phyloP scores from a whole-genome alignment of 1,284 basidiomycete species.

The Malassezia pachydermatis region DNA sequence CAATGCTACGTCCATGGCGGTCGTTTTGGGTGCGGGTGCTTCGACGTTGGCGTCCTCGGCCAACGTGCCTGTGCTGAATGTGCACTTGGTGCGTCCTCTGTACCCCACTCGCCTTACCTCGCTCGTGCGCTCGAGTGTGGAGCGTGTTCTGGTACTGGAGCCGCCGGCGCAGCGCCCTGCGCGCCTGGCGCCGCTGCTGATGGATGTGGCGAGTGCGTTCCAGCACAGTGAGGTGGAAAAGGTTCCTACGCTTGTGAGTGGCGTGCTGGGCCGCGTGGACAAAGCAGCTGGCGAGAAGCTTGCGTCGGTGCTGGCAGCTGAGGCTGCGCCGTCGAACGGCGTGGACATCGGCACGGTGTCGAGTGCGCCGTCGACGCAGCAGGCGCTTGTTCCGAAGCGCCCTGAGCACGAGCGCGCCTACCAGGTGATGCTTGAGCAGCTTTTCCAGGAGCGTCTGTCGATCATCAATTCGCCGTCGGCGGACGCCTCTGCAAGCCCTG shows the following conservation, averaged over 20 bases:
- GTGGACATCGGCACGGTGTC: too few species aligned
- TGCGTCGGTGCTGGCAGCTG: conserved; percentile 6
- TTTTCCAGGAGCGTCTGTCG: conserved; percentile 73
- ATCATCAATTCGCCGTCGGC: conserved; percentile 58
- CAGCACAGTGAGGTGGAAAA: conserved; percentile 55
- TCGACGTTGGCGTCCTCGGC: conserved; percentile 48
- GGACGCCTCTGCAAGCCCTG: conserved; percentile 64
- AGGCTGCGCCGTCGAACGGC: not conserved
- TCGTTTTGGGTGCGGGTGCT: conserved; percentile 37
- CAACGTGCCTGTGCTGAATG: conserved; percentile 56
- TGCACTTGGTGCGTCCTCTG: conserved; percentile 68
- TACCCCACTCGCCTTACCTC: conserved; percentile 58
- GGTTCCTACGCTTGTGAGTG: conserved; percentile 32
- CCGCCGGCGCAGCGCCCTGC: conserved; percentile 64
- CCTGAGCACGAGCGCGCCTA: conserved; percentile 86
- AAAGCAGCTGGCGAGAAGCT: conserved; percentile 25
- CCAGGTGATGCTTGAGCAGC: conserved; percentile 71
- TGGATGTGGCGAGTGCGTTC: conserved; percentile 67
- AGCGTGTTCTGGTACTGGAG: conserved; percentile 73
- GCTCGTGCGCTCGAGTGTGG: conserved; percentile 59
- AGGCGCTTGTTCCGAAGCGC: conserved; percentile 38
- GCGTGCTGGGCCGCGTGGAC: conserved; percentile 29
- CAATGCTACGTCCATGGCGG: conserved; percentile 27
- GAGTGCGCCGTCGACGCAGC: conserved; percentile 49
- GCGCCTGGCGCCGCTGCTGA: conserved; percentile 78